Evolutionary conservation across 139 green algal species (phyloP), one percentile per base, ranked within the genome.

Genomic region (Deuterostichococcus epilithicus): DNA sequence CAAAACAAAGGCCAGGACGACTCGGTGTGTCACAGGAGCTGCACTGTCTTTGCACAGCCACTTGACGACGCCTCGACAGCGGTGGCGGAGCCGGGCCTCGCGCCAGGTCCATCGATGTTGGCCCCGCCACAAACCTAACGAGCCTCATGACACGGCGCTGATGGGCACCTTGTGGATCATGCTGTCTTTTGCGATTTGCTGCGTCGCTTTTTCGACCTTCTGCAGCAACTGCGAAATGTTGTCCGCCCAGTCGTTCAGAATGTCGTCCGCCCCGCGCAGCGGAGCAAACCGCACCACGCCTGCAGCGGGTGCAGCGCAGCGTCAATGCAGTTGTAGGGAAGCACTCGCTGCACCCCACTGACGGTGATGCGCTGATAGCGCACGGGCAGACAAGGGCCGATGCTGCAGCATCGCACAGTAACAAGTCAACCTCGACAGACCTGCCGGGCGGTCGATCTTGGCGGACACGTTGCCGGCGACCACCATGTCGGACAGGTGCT

Each of bases 181-280:
- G 34, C 80, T 85, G 80, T 98, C 95, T 81, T 97, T 97, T 70
- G 92, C 84, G 69, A 98, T 97, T 83, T 96, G 87, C 84, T 98
- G 94, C 78, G 63, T 37, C 28, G 30, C 63, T 87, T 83, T 83
- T 68, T 83, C 73, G 60, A 83, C 78, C 28, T 83, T 59, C 37
- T 63, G 36, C 65, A 93, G 77, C 68, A 93, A 80, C 77, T 83
- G 81, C 33, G 67, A 74, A 37, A 92, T 87, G 80, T 77, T 87
- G 45, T 52, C 45, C 5, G 87, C 72, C 87, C 87, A 93, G 36
- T 67, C 69, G 72, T 90, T 88, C 10, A 93, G 78, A 35, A 86
- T 36, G 52, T 84, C 74, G 35, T 78, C 76, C 5, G 80, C 72
- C 5, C 81, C 60, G n/a, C 52, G 39, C 23, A 39, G 79, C 25